Evolutionary conservation across 768 basidiomycete genomes (phyloP), one percentile per base, ranked within the genome.

Genomic region (Trametopsis cervina): DNA sequence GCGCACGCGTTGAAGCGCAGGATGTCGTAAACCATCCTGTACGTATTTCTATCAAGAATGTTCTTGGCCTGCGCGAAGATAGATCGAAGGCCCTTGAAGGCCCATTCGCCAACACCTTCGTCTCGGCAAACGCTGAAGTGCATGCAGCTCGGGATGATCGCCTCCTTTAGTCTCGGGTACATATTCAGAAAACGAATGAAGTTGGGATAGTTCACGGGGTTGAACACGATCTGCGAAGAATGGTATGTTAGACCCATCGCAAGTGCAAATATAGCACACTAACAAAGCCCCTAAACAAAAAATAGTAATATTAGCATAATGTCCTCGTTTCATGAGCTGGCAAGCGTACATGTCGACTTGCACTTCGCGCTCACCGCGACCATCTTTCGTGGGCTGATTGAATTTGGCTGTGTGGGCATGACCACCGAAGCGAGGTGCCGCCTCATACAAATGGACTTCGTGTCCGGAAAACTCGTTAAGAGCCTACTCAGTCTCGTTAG

Each of bases 71-170:
- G 87, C 57, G 81, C 82, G 61, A 89, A 89, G 0, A 89, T 68
- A 0, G 78, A 75, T 9, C 68, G 58, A 0, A 79, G 68, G 41
- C 76, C 80, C 54, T 77, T 75, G 26, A 85, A 84, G 2, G 85
- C 83, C 85, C 88, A 89, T 62, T 89, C 85, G 54, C 85, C 85
- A 0, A 57, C 62, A 0, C 85, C 88, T 17, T 60, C 50, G 60
- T 89, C 84, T 40, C 85, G 72, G 3, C 85, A 84, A 27, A 91
- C 77, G 54, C 78, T 77, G 64, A 89, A 89, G 0, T 85, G 82
- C 86, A 89, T 89, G 47, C 81, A 77, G 0, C 85, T 85, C 2
- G 74, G 71, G 36, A 78, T 54, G 23, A 80, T 71, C 3, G 64
- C 52, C 10, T 49, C 47, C 1, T 49, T 66, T 35, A 87, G 73